Percentiles rank a stretch among this genome's conserved stretches.
Conservation (phyloP, 2,329 filamentous ascomycete species). For the Chrysoporthe deuterocubensis region DNA sequence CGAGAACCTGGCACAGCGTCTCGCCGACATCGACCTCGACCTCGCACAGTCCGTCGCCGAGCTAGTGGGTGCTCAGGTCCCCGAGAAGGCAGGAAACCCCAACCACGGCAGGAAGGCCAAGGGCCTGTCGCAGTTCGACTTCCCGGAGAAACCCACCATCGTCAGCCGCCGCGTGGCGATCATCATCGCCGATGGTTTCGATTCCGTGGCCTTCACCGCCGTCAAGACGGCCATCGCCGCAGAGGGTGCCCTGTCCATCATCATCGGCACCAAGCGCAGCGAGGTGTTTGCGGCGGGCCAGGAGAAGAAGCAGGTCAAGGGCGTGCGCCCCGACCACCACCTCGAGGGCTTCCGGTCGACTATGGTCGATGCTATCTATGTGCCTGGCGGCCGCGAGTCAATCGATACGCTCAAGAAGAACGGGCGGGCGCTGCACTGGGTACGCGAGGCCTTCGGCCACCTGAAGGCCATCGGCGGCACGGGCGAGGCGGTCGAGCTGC, state of each 20-base stretch:
- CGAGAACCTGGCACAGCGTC: slow-evolving; percentile 67
- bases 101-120: slow-evolving; percentile 73
- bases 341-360: slow-evolving; percentile 79
- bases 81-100: slow-evolving; percentile 52
- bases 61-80: slow-evolving; percentile 67
- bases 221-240: slow-evolving; percentile 67
- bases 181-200: slow-evolving; percentile 78
- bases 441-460: slow-evolving; percentile 81
- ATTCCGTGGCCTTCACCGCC: slow-evolving; percentile 65
- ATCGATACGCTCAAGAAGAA: slow-evolving; percentile 67
- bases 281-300: slow-evolving; percentile 66
- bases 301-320: slow-evolving; percentile 54
- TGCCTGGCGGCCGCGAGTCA: slow-evolving; percentile 72
- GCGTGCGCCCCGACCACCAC: slow-evolving; percentile 73
- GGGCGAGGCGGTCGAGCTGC: slow-evolving; percentile 70
- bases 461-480: slow-evolving; percentile 79
- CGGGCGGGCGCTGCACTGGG: slow-evolving; percentile 75
- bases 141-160: slow-evolving; percentile 68
- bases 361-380: slow-evolving; percentile 79
- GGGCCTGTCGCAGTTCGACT: slow-evolving; percentile 71
- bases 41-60: slow-evolving; percentile 72
- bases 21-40: slow-evolving; percentile 72
- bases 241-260: slow-evolving; percentile 68
- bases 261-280: slow-evolving; percentile 71
- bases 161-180: slow-evolving; percentile 74